A percentile compares a stretch with the other conserved stretches of the same genome.
phyloP scores from a whole-genome alignment of 2,329 filamentous ascomycete genomes.

The Scedosporium dehoogii region DNA sequence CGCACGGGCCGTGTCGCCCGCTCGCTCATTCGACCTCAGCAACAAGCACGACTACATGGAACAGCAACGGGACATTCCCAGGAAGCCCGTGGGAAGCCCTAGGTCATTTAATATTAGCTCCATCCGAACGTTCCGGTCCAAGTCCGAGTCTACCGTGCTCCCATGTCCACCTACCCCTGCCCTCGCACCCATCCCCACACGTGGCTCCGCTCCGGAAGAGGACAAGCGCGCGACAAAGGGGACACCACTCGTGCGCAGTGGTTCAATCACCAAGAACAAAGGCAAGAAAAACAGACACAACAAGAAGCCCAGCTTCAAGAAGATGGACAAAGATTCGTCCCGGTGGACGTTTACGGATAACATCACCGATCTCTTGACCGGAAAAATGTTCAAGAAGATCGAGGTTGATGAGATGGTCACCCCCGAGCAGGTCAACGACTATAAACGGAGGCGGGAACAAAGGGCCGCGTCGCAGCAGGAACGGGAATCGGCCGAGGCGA shows the following conservation, averaged over 20 bases:
- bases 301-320: background rate
- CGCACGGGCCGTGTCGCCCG: background rate
- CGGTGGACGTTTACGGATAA: conserved; percentile 47
- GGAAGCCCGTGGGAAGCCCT: background rate
- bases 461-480: conserved; percentile 11
- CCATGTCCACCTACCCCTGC: background rate
- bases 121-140: background rate
- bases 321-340: conserved; percentile 15
- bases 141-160: background rate
- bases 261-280: conserved; percentile 4
- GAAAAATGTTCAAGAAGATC: conserved; percentile 42
- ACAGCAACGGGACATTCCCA: background rate
- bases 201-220: background rate
- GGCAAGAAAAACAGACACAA: conserved; percentile 3
- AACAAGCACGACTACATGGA: background rate
- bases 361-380: conserved; percentile 45
- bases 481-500: background rate
- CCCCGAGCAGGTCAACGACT: conserved; percentile 37
- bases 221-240: background rate
- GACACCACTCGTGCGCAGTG: background rate
- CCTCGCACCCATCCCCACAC: background rate
- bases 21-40: background rate
- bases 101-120: background rate
- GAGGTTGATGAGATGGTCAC: conserved; percentile 52
- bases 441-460: conserved; percentile 25